Conservation (phyloP, 2,329 filamentous ascomycete genomes). For the Exserohilum turcica region DNA sequence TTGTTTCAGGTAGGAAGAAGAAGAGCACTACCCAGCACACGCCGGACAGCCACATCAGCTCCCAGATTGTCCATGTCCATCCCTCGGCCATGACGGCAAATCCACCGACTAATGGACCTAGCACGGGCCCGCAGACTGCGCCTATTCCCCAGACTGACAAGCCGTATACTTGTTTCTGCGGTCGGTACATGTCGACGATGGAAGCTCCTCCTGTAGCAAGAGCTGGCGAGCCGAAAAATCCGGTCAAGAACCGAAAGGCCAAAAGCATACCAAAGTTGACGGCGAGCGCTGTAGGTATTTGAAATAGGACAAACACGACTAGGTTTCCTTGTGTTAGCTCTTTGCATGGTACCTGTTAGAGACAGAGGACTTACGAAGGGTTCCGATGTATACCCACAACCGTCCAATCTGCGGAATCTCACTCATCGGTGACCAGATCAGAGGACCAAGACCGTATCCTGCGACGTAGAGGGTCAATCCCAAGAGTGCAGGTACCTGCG, state of each 20-base stretch:
- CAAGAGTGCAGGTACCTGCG: constrained; percentile 52
- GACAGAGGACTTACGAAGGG: constrained; percentile 16
- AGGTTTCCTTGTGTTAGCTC: background rate
- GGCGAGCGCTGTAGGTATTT: constrained; percentile 53
- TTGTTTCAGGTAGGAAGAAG: constrained; percentile 51
- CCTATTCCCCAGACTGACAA: constrained; percentile 50
- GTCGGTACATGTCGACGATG: constrained; percentile 53
- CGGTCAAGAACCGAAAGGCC: constrained; percentile 57
- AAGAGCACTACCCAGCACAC: constrained; percentile 49
- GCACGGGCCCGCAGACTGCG: constrained; percentile 49
- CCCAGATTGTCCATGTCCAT: constrained; percentile 53
- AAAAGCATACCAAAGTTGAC: constrained; percentile 58
- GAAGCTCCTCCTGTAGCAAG: constrained; percentile 55
- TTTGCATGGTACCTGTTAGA: too few species aligned
- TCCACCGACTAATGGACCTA: constrained; percentile 53
- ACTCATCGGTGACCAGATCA: constrained; percentile 50
- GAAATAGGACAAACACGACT: constrained; percentile 55
- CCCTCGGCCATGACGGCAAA: constrained; percentile 47
- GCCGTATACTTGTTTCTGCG: constrained; percentile 47
- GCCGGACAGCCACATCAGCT: constrained; percentile 50
- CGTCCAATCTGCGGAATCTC: constrained; percentile 57
- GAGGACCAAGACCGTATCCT: constrained; percentile 43
- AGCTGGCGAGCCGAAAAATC: constrained; percentile 54
- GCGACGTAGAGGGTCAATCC: constrained; percentile 48
- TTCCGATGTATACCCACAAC: constrained; percentile 41